Base-by-base conservation (phyloP, 495 filamentous ascomycete genomes). In the Cenococcum geophilum region DNA sequence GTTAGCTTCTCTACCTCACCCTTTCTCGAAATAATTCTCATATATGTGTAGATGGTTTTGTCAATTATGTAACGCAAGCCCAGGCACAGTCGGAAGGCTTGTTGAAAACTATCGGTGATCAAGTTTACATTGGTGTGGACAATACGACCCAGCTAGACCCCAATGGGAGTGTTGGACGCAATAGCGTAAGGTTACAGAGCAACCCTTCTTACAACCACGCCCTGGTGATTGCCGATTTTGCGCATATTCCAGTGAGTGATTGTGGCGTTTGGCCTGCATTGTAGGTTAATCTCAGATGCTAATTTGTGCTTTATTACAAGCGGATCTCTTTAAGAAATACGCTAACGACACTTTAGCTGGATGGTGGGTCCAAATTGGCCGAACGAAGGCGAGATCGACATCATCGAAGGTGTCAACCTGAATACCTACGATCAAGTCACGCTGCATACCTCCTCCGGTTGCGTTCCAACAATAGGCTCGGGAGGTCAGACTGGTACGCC, bases 321-420 rank as follows among this genome's bases (percentile, higher is more conserved):
- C 10, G 1, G 40, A 18, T 18, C 1, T 45, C 48, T 9, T 11
- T n/a, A 1, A 6, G n/a, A 12, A 20, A 25, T 4, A 3, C 2
- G 27, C 23, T 58, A 22, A 63, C 54, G 42, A 35, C 66, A 64
- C 25, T n/a, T 14, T 21, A 65, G 63, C 51, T 67, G 61, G 66
- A 65, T 63, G 58, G 54, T 64, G 16, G 66, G 63, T 11, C 73
- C 72, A 5, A 72, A 76, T 56, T 97, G 92, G 92, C 92, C 91
- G 0, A 71, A 74, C 11, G 78, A 81, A 37, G 92, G 92, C 21
- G 92, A 97, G 73, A 92, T 96, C 63, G 91, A 96, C 75, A 91
- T 96, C 66, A 86, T 96, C 70, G 91, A 56, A 52, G 70, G 71
- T 23, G 65, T 73, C 32, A 69, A 73, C 58, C 25, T 66, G 1